phyloP scores from a whole-genome alignment of 73 alveolate genomes.

The Paramecium tetraurelia region DNA sequence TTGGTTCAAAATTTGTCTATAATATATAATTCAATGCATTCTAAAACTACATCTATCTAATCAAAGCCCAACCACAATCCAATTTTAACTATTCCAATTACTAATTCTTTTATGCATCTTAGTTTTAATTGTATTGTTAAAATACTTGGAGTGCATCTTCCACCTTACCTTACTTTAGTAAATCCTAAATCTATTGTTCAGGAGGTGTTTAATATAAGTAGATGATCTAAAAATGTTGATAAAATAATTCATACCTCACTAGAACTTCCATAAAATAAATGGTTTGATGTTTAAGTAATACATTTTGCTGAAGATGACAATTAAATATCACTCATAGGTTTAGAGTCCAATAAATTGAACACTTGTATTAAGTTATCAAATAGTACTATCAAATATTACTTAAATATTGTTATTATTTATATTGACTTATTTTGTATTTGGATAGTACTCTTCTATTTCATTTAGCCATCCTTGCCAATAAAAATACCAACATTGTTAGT shows the following conservation, averaged over 20 bases:
- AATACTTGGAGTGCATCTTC: constrained; percentile 16
- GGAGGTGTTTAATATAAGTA: constrained; percentile 32
- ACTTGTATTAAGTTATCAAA: constrained; percentile 21
- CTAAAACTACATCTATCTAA: constrained; percentile 6
- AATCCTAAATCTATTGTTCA: constrained; percentile 22
- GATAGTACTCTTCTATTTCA: neutral
- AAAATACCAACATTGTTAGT: constrained; percentile 30
- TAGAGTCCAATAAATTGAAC: neutral
- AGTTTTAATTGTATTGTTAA: neutral
- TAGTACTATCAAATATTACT: neutral
- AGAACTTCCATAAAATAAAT: neutral
- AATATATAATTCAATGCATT: neutral
- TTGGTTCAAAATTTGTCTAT: constrained; percentile 10
- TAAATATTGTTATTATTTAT: neutral
- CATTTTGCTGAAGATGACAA: neutral
- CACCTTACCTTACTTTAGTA: neutral
- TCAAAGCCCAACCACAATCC: constrained; percentile 48
- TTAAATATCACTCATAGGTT: neutral
- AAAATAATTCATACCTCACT: neutral
- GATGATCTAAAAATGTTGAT: neutral
- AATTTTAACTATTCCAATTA: constrained; percentile 42
- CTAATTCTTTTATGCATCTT: neutral
- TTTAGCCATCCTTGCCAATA: constrained; percentile 44
- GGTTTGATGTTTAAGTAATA: constrained; percentile 7
- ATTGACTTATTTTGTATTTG: neutral